These are phyloP conservation scores for Lobosporangium transversale DNA, from an alignment of 192 early-diverging fungal genomes.

Conservation along the genomic window DNA sequence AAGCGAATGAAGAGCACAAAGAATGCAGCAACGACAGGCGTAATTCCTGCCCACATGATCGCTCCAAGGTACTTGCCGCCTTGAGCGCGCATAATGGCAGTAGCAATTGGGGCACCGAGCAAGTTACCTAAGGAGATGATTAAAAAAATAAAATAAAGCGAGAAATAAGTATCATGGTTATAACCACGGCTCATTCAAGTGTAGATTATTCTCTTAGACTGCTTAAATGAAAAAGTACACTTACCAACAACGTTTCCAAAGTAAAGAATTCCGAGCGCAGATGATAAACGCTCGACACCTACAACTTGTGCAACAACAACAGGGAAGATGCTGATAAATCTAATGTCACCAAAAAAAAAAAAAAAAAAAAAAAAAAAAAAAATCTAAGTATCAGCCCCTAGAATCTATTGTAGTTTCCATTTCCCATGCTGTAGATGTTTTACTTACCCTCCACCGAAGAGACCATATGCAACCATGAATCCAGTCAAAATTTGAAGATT, in stretches of 20 bases:
- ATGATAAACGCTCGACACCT: slow-evolving; percentile 56
- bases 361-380: slow-evolving; percentile 25
- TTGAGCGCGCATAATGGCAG: slow-evolving; percentile 19
- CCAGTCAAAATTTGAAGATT: slow-evolving; percentile 39
- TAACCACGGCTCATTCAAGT: no score
- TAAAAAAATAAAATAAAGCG: no score
- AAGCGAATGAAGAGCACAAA: slow-evolving; percentile 31
- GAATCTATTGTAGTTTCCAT: no score
- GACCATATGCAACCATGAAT: slow-evolving; percentile 58
- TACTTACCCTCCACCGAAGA: slow-evolving; percentile 59
- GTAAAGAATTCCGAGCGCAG: slow-evolving; percentile 57
- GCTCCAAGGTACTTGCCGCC: slow-evolving; percentile 25
- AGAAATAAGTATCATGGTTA: no score
- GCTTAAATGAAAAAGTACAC: no score
- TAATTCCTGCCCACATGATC: slow-evolving; percentile 22
- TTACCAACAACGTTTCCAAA: slow-evolving; percentile 41
- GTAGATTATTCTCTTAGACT: no score
- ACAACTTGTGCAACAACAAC: slow-evolving; percentile 62
- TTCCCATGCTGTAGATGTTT: no score
- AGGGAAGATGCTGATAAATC: slow-evolving; percentile 60
- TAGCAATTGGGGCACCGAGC: slow-evolving; percentile 52
- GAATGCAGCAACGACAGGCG: slow-evolving; percentile 22
- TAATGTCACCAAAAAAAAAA: slow-evolving; percentile 31
- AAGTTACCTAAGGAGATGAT: slow-evolving; percentile 32
- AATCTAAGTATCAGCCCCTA: neutral